Conservation (phyloP, 495 filamentous ascomycete species). For the Penicillium chermesinum region DNA sequence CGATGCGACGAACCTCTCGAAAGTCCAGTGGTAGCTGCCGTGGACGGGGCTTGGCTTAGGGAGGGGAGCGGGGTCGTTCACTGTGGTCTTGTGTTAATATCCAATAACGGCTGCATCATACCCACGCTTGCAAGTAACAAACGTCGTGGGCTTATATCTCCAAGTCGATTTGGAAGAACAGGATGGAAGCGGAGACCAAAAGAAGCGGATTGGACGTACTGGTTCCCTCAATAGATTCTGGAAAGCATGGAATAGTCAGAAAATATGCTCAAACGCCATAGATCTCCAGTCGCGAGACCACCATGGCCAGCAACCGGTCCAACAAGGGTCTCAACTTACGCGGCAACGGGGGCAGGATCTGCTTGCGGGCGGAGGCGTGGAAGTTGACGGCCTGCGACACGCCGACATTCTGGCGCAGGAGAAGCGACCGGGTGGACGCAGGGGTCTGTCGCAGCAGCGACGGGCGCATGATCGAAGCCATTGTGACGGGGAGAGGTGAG, state of each 20-base stretch:
- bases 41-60: slow-evolving; percentile 65
- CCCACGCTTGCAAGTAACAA: neutral
- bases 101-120: neutral
- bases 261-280: neutral
- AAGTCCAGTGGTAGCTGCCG: slow-evolving; percentile 97
- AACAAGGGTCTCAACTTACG: slow-evolving; percentile 46
- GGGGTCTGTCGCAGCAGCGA: slow-evolving; percentile 37
- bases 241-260: slow-evolving; percentile 24
- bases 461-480: slow-evolving; percentile 43
- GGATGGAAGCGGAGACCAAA: slow-evolving; percentile 1
- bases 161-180: slow-evolving; percentile 4
- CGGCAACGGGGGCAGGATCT: slow-evolving; percentile 63
- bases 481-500: slow-evolving; percentile 27
- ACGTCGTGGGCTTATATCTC: neutral
- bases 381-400: slow-evolving; percentile 57
- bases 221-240: slow-evolving; percentile 74
- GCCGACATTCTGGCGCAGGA: slow-evolving; percentile 37
- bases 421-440: slow-evolving; percentile 34
- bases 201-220: slow-evolving; percentile 48
- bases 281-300: neutral
- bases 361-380: slow-evolving; percentile 62
- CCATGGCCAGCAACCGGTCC: neutral
- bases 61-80: slow-evolving; percentile 82
- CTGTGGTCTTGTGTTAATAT: slow-evolving; percentile 35
- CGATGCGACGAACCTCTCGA: slow-evolving; percentile 63